These are phyloP conservation scores for Aspergillus chevalieri DNA, from an alignment of 2,329 filamentous ascomycete species.

Conservation along the genomic window DNA sequence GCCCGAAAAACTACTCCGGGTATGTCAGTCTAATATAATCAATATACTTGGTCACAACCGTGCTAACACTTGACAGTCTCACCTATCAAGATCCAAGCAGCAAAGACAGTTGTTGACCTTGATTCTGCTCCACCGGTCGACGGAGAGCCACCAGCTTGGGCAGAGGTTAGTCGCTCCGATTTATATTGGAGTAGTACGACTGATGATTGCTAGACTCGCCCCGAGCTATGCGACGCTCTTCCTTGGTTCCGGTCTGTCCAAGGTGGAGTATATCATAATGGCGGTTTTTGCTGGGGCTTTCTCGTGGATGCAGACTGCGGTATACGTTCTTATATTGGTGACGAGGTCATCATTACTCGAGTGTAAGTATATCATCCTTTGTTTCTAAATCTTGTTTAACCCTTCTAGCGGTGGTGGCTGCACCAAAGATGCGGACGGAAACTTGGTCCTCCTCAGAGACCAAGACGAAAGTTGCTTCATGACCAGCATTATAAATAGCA, in stretches of 20 bases:
- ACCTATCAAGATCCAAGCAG: background rate
- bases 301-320: slow-evolving; percentile 54
- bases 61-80: background rate
- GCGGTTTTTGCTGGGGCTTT: slow-evolving; percentile 50
- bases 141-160: slow-evolving; percentile 50
- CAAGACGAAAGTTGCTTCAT: slow-evolving; percentile 37
- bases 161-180: slow-evolving; percentile 32
- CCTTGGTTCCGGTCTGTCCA: slow-evolving; percentile 59
- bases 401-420: slow-evolving; percentile 49
- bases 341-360: slow-evolving; percentile 58
- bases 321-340: slow-evolving; percentile 52
- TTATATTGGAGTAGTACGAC: background rate
- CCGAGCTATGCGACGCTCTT: slow-evolving; percentile 58
- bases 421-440: slow-evolving; percentile 40
- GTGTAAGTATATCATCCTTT: slow-evolving; percentile 41
- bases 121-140: slow-evolving; percentile 4
- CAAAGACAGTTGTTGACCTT: background rate
- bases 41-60: background rate
- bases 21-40: background rate
- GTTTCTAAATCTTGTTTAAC: slow-evolving; percentile 11
- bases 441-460: slow-evolving; percentile 44
- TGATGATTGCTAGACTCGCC: slow-evolving; percentile 35
- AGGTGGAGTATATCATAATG: slow-evolving; percentile 50
- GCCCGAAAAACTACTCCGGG: background rate
- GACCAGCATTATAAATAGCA: slow-evolving; percentile 42